Evolutionary conservation across 371 early-diverging fungal genomes (phyloP).

Genomic region (Apophysomyces ossiformis): DNA sequence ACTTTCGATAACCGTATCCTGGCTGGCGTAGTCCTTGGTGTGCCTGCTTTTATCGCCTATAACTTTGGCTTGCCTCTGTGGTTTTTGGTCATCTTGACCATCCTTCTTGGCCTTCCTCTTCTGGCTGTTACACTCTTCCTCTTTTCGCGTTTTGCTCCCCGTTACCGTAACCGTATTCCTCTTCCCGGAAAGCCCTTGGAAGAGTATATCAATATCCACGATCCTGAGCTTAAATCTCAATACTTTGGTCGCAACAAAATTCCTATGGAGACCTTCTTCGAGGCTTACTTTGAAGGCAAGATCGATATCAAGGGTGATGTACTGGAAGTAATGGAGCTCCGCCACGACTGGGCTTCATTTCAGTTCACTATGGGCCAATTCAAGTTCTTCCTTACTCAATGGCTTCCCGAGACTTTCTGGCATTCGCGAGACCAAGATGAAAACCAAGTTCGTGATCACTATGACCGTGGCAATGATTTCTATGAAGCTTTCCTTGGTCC

Average conservation of each 20-base stretch:
- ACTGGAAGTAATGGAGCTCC: slow-evolving; percentile 85
- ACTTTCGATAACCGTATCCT: slow-evolving; percentile 72
- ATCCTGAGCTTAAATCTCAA: slow-evolving; percentile 69
- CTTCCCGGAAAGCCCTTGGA: slow-evolving; percentile 84
- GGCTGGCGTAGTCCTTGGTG: slow-evolving; percentile 52
- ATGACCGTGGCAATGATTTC: slow-evolving; percentile 97
- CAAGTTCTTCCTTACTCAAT: slow-evolving; percentile 92
- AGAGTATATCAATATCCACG: slow-evolving; percentile 87
- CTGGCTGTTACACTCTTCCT: slow-evolving; percentile 71
- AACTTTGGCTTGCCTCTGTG: slow-evolving; percentile 61
- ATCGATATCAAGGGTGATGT: slow-evolving; percentile 91
- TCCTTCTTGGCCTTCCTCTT: slow-evolving; percentile 67
- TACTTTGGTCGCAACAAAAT: slow-evolving; percentile 87
- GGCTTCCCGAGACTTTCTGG: slow-evolving; percentile 95
- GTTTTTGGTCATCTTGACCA: slow-evolving; percentile 63
- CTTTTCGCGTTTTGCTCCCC: slow-evolving; percentile 69
- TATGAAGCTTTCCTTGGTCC: slow-evolving; percentile 94
- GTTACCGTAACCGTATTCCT: slow-evolving; percentile 71
- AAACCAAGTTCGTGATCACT: slow-evolving; percentile 96
- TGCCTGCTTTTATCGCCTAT: slow-evolving; percentile 68
- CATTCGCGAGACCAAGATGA: slow-evolving; percentile 96
- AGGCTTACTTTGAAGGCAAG: slow-evolving; percentile 94
- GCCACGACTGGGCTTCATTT: slow-evolving; percentile 95
- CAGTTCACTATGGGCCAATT: slow-evolving; percentile 82
- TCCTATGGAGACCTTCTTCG: slow-evolving; percentile 96